Evolutionary conservation across 768 basidiomycete genomes (phyloP).

Genomic region (Mycena albidolilacea): DNA sequence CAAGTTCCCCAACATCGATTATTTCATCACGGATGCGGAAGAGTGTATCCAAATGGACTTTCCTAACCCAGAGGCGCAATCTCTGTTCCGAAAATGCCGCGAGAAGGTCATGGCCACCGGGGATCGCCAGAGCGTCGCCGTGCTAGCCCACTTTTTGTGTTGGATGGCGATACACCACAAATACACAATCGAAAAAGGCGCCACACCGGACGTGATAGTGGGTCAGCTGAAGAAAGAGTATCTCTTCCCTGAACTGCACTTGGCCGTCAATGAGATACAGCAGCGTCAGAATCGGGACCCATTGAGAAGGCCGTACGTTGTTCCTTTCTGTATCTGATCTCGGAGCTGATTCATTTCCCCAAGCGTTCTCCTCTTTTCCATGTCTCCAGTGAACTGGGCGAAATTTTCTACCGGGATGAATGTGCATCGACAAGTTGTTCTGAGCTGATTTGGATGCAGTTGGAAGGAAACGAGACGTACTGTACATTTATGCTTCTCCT

Average conservation of each 20-base stretch:
- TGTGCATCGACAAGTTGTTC: conserved; percentile 11
- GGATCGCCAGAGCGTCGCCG: conserved; percentile 22
- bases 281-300: conserved; percentile 26
- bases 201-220: conserved; percentile 16
- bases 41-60: background rate
- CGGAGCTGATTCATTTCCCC: background rate
- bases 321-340: background rate
- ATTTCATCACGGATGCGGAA: background rate
- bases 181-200: background rate
- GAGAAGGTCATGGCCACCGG: conserved; percentile 38
- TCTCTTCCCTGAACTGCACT: conserved; percentile 16
- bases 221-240: conserved; percentile 32
- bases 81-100: conserved; percentile 25
- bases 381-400: conserved; percentile 23
- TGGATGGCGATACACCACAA: conserved; percentile 17
- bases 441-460: background rate
- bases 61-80: conserved; percentile 23
- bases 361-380: conserved; percentile 4
- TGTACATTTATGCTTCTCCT: too few relatives aligned
- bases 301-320: conserved; percentile 23
- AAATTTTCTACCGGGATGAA: conserved; percentile 21
- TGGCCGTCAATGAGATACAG: conserved; percentile 32
- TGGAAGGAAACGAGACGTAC: too few relatives aligned
- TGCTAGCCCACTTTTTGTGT: conserved; percentile 33
- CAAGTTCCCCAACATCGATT: conserved; percentile 10